Evolutionary conservation across 179 eudicot genomes (phyloP).

Genomic region (Monotropa hypopitys): DNA sequence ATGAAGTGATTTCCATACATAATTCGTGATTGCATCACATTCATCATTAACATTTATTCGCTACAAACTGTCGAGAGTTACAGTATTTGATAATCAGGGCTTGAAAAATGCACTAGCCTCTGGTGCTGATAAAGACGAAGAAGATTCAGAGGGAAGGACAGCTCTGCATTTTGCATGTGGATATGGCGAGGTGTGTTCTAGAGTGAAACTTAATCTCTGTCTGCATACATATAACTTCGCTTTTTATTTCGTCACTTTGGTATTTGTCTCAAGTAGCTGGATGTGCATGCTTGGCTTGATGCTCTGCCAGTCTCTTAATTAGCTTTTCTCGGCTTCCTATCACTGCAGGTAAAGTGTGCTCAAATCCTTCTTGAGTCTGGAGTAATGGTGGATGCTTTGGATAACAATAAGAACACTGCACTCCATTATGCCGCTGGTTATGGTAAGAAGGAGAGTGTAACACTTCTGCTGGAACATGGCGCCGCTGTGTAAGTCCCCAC

Average conservation of each 20-base stretch:
- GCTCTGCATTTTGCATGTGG: constrained; percentile 99
- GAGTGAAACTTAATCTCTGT: background rate
- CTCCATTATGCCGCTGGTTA: constrained; percentile 99
- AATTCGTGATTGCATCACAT: background rate
- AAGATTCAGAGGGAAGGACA: constrained; percentile 95
- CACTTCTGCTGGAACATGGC: constrained; percentile 82
- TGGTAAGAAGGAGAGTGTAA: constrained; percentile 94
- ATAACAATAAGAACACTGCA: constrained; percentile 94
- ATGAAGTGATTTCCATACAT: background rate
- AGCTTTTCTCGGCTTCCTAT: background rate
- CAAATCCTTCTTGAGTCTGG: constrained; percentile 90
- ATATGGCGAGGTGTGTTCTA: constrained; percentile 79
- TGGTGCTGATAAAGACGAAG: constrained; percentile 90
- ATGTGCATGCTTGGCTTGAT: constrained; percentile 1
- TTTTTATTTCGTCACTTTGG: background rate
- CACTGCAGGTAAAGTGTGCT: constrained; percentile 63
- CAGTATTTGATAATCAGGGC: constrained; percentile 29
- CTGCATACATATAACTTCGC: background rate
- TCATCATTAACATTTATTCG: background rate
- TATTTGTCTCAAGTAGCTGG: background rate
- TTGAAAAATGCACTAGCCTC: constrained; percentile 63
- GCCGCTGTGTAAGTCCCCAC: constrained; percentile 81
- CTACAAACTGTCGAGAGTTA: background rate
- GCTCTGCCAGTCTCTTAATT: background rate
- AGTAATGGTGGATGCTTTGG: constrained; percentile 86